Evolutionary conservation across 2,329 filamentous ascomycete genomes (phyloP).

Genomic region (Endothia cerciana): DNA sequence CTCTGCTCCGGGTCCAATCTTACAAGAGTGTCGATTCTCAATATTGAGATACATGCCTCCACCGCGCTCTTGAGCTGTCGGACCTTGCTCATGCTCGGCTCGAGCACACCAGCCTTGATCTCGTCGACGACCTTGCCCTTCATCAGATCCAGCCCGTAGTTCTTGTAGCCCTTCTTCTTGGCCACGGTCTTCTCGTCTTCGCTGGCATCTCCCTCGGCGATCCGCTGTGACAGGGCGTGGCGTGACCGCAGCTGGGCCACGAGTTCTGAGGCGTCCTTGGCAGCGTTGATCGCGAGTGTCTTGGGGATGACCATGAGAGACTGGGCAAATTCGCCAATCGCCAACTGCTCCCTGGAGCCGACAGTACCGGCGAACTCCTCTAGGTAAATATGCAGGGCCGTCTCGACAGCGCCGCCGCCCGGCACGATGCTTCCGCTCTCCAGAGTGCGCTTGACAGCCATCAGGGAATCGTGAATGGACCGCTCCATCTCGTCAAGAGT

Average conservation of each 20-base stretch:
- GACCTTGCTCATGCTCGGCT: conserved; percentile 98
- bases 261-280: conserved; percentile 93
- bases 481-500: conserved; percentile 99
- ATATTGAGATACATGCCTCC: conserved; percentile 97
- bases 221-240: conserved; percentile 91
- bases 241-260: conserved; percentile 93
- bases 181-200: conserved; percentile 89
- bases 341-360: conserved; percentile 93
- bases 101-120: conserved; percentile 91
- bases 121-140: conserved; percentile 92
- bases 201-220: conserved; percentile 79
- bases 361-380: conserved; percentile 99
- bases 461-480: conserved; percentile 94
- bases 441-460: conserved; percentile 93
- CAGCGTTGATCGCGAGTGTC: conserved; percentile 94
- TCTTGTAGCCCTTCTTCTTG: conserved; percentile 96
- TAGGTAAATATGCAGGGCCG: conserved; percentile 97
- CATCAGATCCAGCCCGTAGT: conserved; percentile 90
- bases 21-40: conserved; percentile 98
- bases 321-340: conserved; percentile 96
- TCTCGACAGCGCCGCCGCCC: conserved; percentile 95
- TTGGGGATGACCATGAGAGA: conserved; percentile 93
- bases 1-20: conserved; percentile 91
- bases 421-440: conserved; percentile 97
- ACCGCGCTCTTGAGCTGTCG: conserved; percentile 98